A percentile compares a stretch with the other conserved stretches of the same genome.
Evolutionary conservation across 2,329 filamentous ascomycete species (phyloP).

Genomic region (Fusarium sp.): DNA sequence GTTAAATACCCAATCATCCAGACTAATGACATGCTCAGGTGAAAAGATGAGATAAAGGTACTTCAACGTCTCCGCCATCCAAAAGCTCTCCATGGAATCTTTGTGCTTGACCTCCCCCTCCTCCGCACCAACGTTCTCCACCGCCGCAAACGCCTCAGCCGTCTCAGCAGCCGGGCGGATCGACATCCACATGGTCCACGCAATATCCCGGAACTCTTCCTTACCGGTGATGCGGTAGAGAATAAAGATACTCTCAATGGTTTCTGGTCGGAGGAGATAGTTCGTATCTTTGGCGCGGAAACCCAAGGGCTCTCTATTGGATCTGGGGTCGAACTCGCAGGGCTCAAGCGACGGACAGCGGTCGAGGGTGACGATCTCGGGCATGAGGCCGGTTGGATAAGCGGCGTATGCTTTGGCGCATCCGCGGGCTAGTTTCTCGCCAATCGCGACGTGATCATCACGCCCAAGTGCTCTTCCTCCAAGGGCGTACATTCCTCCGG

Average conservation of each 20-base stretch:
- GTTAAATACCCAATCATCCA: slow-evolving; percentile 76
- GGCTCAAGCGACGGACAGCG: slow-evolving; percentile 47
- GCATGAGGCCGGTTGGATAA: slow-evolving; percentile 70
- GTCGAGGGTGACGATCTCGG: slow-evolving; percentile 66
- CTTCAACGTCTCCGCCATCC: slow-evolving; percentile 79
- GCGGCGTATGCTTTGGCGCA: slow-evolving; percentile 71
- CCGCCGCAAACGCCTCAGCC: slow-evolving; percentile 69
- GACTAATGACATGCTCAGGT: slow-evolving; percentile 68
- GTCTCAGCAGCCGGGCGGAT: slow-evolving; percentile 70
- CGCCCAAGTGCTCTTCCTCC: slow-evolving; percentile 65
- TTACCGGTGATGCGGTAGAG: slow-evolving; percentile 81
- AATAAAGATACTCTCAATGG: slow-evolving; percentile 83
- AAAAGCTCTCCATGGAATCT: slow-evolving; percentile 77
- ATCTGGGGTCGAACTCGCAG: slow-evolving; percentile 37
- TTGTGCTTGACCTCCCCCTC: slow-evolving; percentile 47
- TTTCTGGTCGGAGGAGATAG: slow-evolving; percentile 56
- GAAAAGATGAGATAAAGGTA: slow-evolving; percentile 80
- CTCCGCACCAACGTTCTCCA: slow-evolving; percentile 72
- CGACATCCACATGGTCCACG: slow-evolving; percentile 78
- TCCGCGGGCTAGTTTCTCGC: slow-evolving; percentile 68
- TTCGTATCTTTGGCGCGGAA: slow-evolving; percentile 35
- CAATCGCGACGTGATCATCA: slow-evolving; percentile 65
- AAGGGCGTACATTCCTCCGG: slow-evolving; percentile 72
- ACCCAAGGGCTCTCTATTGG: slow-evolving; percentile 17
- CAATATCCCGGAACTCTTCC: slow-evolving; percentile 70